Base-by-base conservation (phyloP, 2,329 filamentous ascomycete species). In the Cladosporium sp. region DNA sequence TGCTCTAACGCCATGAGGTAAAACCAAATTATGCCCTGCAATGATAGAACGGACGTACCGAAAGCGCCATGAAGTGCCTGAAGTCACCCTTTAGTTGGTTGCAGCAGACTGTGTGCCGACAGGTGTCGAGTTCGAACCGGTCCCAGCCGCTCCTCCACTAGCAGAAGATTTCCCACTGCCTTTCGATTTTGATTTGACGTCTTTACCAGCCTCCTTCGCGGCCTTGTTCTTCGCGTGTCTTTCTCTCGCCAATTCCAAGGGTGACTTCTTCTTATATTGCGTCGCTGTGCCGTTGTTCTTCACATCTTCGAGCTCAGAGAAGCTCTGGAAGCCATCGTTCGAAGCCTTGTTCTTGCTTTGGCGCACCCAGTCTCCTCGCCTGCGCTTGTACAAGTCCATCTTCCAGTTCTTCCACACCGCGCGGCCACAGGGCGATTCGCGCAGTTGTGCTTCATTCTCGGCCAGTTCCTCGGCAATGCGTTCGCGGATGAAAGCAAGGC, bases 371-470 rank as follows among this genome's bases (percentile, higher is more conserved):
- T 88, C 85, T 5, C 75, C 77, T 39, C 83, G 75, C 53, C 80
- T 75, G 25, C 85, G 77, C 67, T 85, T 87, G 71, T 86, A 90
- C 5, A 87, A 72, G 71, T 90, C 87, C 82, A 90, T 86, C 35
- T 78, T 81, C 87, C 87, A 90, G 66, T 89, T 90, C 62, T 84
- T 79, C 86, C 86, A 89, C 10, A 90, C 86, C 3, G 83, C 84
- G 34, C 86, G 76, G 1, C 87, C 87, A 20, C 84, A 78, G 35
- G 80, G 82, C 1, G 82, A 85, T 58, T 88, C 84, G n/a, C 86
- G 79, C 17, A 90, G 71, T 0, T 74, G 66, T n/a, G 75, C 70
- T 67, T 89, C 87, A 57, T 83, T 79, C 55, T 80, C 75, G 0
- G 78, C 74, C 9, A 90, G 75, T 63, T 88, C 83, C 62, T 83